A percentile compares a stretch with the other conserved stretches of the same genome.
Conservation (phyloP, 108 stramenopile species). For the Fragilaria crotonensis region DNA sequence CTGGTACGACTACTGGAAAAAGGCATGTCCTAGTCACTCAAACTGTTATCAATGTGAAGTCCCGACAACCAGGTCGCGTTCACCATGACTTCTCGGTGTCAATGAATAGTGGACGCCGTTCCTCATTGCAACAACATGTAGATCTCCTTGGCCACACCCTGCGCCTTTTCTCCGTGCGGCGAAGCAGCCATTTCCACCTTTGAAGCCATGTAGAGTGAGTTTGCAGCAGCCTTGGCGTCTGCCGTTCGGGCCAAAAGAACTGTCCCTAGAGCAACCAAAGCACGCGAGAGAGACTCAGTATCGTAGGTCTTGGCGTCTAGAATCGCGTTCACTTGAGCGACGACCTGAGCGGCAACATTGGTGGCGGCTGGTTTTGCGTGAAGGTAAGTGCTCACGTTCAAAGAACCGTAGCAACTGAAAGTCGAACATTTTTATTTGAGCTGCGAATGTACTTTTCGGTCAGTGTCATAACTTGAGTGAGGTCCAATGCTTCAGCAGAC, state of each 20-base stretch:
- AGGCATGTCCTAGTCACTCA: too few relatives aligned
- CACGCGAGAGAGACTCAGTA: conserved; percentile 49
- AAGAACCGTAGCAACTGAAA: conserved; percentile 69
- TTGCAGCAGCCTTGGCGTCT: conserved; percentile 48
- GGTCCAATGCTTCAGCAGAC: conserved; percentile 31
- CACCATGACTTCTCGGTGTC: too few relatives aligned
- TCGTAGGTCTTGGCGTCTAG: conserved; percentile 52
- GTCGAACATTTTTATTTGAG: conserved; percentile 71
- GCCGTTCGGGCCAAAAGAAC: conserved; percentile 39
- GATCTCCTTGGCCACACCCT: conserved; percentile 61
- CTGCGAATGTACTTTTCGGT: conserved; percentile 38
- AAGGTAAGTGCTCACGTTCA: conserved; percentile 62
- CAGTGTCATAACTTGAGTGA: conserved; percentile 1
- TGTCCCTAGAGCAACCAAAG: conserved; percentile 67
- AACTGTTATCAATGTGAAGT: too few relatives aligned
- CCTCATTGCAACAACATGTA: conserved; percentile 28
- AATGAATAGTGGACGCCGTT: too few relatives aligned
- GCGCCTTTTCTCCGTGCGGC: conserved; percentile 45
- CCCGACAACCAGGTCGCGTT: too few relatives aligned
- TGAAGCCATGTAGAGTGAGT: conserved; percentile 40
- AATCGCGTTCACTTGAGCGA: conserved; percentile 37
- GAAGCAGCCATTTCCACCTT: conserved; percentile 57
- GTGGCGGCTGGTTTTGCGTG: conserved; percentile 12
- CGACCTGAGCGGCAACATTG: conserved; percentile 28
- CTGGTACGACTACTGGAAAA: too few relatives aligned